These are phyloP conservation scores for Candida hungchunana DNA, from an alignment of 805 yeast species.

Conservation along the genomic window DNA sequence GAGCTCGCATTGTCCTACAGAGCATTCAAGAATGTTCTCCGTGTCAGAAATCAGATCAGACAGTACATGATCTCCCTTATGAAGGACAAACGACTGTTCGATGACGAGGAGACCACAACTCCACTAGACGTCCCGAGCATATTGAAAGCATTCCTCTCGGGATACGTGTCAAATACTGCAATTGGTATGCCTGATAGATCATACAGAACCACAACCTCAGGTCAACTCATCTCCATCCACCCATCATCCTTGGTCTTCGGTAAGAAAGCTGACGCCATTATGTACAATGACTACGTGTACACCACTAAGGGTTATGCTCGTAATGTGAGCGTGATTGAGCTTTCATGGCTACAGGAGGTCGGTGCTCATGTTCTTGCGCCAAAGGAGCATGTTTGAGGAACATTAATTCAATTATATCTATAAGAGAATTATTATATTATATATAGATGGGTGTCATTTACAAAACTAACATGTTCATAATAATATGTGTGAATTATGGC, in stretches of 20 bases:
- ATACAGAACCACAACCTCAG: slow-evolving; percentile 77
- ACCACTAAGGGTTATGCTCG: slow-evolving; percentile 93
- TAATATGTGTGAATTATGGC: no score
- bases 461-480: no score
- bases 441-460: background rate
- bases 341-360: slow-evolving; percentile 81
- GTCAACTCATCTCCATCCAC: slow-evolving; percentile 82
- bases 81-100: slow-evolving; percentile 31
- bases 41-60: slow-evolving; percentile 70
- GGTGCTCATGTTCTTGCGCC: slow-evolving; percentile 22
- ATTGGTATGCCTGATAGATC: slow-evolving; percentile 94
- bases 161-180: slow-evolving; percentile 86
- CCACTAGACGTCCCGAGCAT: slow-evolving; percentile 52
- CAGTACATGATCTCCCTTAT: slow-evolving; percentile 57
- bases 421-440: no score
- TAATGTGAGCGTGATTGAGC: slow-evolving; percentile 74
- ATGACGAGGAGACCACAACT: slow-evolving; percentile 18
- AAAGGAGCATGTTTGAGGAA: slow-evolving; percentile 7
- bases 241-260: slow-evolving; percentile 91
- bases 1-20: slow-evolving; percentile 71
- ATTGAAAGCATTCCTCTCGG: slow-evolving; percentile 75
- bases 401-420: no score
- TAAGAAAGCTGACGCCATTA: slow-evolving; percentile 72
- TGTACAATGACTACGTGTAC: slow-evolving; percentile 92
- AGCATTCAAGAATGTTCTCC: slow-evolving; percentile 73